phyloP scores from a whole-genome alignment of 805 yeast species.

The Yamadazyma scolyti region DNA sequence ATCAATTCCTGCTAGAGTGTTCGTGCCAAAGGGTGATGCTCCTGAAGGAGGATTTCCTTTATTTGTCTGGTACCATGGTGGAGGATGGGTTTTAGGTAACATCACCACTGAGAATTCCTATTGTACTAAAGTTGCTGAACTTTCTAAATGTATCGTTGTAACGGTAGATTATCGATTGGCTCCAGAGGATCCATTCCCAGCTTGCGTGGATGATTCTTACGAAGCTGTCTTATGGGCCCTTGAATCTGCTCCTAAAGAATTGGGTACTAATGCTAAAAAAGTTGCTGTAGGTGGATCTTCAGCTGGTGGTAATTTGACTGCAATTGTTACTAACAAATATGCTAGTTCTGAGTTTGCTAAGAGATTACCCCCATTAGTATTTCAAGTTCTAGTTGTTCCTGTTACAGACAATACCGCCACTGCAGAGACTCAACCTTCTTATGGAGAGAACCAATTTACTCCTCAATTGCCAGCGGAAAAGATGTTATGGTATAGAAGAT shows the following conservation, averaged over 20 bases:
- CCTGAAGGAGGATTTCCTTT: slow-evolving; percentile 38
- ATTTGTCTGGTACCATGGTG: slow-evolving; percentile 41
- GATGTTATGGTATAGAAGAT: slow-evolving; percentile 43
- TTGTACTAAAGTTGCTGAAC: slow-evolving; percentile 37
- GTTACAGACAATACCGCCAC: slow-evolving; percentile 42
- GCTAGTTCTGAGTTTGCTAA: slow-evolving; percentile 19
- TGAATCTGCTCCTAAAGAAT: slow-evolving; percentile 13
- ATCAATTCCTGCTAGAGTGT: slow-evolving; percentile 29
- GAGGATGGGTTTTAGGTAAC: slow-evolving; percentile 43
- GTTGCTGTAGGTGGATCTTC: slow-evolving; percentile 45
- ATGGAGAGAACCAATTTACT: slow-evolving; percentile 35
- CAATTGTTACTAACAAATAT: slow-evolving; percentile 31
- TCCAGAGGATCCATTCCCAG: slow-evolving; percentile 49
- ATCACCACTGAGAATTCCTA: slow-evolving; percentile 39
- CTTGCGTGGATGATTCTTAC: slow-evolving; percentile 43
- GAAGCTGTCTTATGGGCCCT: slow-evolving; percentile 29
- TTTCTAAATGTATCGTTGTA: slow-evolving; percentile 35
- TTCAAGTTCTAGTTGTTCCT: slow-evolving; percentile 43
- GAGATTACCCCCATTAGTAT: slow-evolving; percentile 28
- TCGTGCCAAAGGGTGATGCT: slow-evolving; percentile 28
- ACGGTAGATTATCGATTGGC: slow-evolving; percentile 50
- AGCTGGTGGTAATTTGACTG: slow-evolving; percentile 42
- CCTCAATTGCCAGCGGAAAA: slow-evolving; percentile 44
- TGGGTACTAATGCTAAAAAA: slow-evolving; percentile 25
- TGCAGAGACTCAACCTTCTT: slow-evolving; percentile 29